Conservation (phyloP, 495 filamentous ascomycete species). For the Cercophora scortea region DNA sequence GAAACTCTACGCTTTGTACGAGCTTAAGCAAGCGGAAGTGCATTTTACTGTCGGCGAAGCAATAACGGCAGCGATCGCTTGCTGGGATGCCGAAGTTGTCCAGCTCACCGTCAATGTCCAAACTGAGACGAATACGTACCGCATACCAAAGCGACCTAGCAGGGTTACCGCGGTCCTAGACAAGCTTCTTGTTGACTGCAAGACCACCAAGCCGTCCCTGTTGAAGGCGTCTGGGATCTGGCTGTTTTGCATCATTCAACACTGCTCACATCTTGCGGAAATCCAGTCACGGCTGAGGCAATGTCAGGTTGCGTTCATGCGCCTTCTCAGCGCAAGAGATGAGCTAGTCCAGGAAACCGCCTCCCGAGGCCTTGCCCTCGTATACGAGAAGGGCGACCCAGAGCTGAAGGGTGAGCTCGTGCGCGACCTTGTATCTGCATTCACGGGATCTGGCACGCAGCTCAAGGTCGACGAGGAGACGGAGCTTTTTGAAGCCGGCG, state of each 20-base stretch:
- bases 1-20: conserved; percentile 66
- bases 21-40: conserved; percentile 72
- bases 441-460: conserved; percentile 66
- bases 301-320: conserved; percentile 81
- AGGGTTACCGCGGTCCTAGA: conserved; percentile 52
- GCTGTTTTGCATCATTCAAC: conserved; percentile 87
- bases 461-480: conserved; percentile 82
- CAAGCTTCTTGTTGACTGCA: conserved; percentile 64
- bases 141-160: conserved; percentile 27
- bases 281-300: conserved; percentile 65
- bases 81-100: conserved; percentile 62
- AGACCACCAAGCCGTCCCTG: conserved; percentile 74
- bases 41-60: conserved; percentile 89
- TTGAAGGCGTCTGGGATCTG: conserved; percentile 87
- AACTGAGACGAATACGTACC: conserved; percentile 15
- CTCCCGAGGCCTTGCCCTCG: conserved; percentile 77
- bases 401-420: conserved; percentile 74
- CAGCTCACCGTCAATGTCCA: conserved; percentile 42
- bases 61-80: conserved; percentile 62
- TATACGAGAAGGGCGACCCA: conserved; percentile 85
- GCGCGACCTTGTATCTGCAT: conserved; percentile 76
- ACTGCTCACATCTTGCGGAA: conserved; percentile 67
- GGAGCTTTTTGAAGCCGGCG: conserved; percentile 88
- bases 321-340: conserved; percentile 79
- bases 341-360: conserved; percentile 94